Conservation (phyloP, 768 basidiomycete genomes). For the Pisolithus marmoratus region DNA sequence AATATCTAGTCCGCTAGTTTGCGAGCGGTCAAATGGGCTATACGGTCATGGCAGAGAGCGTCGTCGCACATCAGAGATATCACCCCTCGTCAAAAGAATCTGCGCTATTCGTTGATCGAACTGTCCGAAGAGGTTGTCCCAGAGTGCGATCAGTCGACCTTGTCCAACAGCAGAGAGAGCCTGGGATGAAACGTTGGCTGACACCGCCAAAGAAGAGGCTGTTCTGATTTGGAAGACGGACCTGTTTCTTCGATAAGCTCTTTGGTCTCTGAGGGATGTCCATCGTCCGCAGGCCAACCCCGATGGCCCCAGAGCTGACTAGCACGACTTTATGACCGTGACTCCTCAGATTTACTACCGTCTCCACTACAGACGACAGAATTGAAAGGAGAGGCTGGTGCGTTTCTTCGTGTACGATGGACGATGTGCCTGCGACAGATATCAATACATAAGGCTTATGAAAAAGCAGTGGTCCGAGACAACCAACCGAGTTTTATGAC, state of each 20-base stretch:
- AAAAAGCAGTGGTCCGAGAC: background rate
- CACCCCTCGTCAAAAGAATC: constrained; percentile 87
- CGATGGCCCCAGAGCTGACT: constrained; percentile 97
- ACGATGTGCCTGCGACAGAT: constrained; percentile 65
- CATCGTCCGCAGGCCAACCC: constrained; percentile 92
- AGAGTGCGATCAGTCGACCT: constrained; percentile 90
- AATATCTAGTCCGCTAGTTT: constrained; percentile 80
- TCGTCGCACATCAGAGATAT: constrained; percentile 85
- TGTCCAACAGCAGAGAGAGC: constrained; percentile 97
- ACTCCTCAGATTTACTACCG: constrained; percentile 68
- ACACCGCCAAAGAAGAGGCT: background rate
- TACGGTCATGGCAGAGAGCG: constrained; percentile 1
- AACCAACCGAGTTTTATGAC: constrained; percentile 81
- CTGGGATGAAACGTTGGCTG: constrained; percentile 39
- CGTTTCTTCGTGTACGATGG: constrained; percentile 92
- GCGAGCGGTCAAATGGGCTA: constrained; percentile 4
- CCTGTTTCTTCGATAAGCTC: constrained; percentile 87
- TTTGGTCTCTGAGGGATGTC: constrained; percentile 73
- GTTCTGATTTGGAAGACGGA: constrained; percentile 27
- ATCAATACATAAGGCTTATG: constrained; percentile 6
- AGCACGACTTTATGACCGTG: constrained; percentile 93
- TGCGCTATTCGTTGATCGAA: constrained; percentile 95
- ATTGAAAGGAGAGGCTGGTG: constrained; percentile 89
- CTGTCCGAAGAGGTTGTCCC: constrained; percentile 95
- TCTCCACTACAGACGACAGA: constrained; percentile 89